phyloP scores from a whole-genome alignment of 139 green algal genomes.

The Deuterostichococcus epilithicus region DNA sequence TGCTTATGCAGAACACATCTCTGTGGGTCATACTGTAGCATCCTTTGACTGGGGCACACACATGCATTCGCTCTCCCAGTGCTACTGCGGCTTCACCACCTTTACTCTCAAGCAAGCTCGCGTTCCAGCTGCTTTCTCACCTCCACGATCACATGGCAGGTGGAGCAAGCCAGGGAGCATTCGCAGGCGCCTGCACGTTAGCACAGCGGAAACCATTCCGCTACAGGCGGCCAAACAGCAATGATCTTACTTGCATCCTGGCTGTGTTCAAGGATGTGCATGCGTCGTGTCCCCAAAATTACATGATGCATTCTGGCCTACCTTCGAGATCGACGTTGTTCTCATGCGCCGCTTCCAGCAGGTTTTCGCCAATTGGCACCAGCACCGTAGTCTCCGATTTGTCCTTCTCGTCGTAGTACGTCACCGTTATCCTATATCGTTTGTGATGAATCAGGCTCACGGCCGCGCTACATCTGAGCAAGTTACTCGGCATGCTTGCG shows the following conservation, averaged over 20 bases:
- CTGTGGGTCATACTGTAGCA: background rate
- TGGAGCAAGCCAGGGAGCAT: conserved; percentile 95
- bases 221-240: background rate
- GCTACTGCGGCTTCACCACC: no score
- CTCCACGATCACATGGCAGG: conserved; percentile 94
- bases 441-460: background rate
- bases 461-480: background rate
- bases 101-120: conserved; percentile 1
- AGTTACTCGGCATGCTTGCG: no score
- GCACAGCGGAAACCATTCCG: background rate
- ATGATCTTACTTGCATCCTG: no score
- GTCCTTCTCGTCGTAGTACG: conserved; percentile 87
- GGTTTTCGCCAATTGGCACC: conserved; percentile 74
- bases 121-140: conserved; percentile 19
- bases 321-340: conserved; percentile 99
- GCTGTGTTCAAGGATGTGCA: background rate
- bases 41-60: no score
- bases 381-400: conserved; percentile 67
- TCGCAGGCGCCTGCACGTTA: conserved; percentile 84
- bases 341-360: conserved; percentile 90
- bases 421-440: conserved; percentile 72
- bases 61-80: background rate
- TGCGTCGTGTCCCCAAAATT: background rate
- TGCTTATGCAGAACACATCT: conserved; percentile 25
- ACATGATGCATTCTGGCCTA: conserved; percentile 14